Evolutionary conservation across 192 early-diverging fungal genomes (phyloP), one percentile per base, ranked within the genome.

Genomic region (Coemansia sp.): DNA sequence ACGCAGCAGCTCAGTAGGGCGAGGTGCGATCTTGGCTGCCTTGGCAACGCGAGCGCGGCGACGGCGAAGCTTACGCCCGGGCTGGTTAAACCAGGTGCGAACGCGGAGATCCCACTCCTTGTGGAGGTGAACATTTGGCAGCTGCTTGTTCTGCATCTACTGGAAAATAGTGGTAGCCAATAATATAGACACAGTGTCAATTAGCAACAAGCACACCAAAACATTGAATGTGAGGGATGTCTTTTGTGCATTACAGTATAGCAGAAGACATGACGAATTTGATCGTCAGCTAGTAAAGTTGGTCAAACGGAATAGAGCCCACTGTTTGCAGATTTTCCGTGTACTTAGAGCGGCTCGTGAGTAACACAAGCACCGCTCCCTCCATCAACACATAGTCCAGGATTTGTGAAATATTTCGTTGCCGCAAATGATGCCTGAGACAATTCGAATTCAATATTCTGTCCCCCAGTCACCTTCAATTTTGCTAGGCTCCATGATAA

Each of bases 51-150:
- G 88, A 66, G 87, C 85, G 34, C 89, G 81, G 66, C 95, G 86
- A 73, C 97, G 84, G 73, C 89, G 84, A 85, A 92, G 91, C 92
- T 98, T 98, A 74, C 89, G 88, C 68, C 92, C 93, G 28, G 67
- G 67, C 60, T 69, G 67, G 67, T 97, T 88, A 87, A 99, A 99
- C 94, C 94, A 97, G 69, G 94, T 97, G 85, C 90, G 92, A 63
- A 99, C 94, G 74, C 92, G 93, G 69, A 83, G 74, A 81, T 97
- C 91, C 95, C 95, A 96, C 85, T 95, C 91, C 90, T 97, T 97
- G 84, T 89, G 97, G 90, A 97, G 94, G 82, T 99, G 97, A 72
- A 84, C 82, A 82, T 93, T 94, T 74, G 94, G 93, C 78, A 97
- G 82, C 71, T 89, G 85, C 82, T 94, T 93, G 89, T 95, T 97